Conservation (phyloP, 2,329 filamentous ascomycete species). For the Nothophoma quercina region DNA sequence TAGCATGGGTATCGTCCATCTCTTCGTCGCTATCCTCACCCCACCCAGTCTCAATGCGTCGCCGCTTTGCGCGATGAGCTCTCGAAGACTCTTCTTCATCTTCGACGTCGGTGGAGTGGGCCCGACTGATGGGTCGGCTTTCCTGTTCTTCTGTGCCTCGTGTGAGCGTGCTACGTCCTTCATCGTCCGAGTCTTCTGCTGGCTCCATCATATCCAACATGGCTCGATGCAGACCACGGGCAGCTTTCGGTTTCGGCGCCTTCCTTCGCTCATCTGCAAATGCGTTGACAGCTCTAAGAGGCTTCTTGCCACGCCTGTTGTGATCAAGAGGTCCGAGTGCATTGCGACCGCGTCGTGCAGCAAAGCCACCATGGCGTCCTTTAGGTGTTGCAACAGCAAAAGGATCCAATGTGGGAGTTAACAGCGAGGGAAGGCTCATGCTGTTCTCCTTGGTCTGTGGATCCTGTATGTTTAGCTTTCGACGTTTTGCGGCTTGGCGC, state of each 20-base stretch:
- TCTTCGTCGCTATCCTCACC: slow-evolving; percentile 59
- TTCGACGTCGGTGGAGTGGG: slow-evolving; percentile 60
- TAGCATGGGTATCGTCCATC: slow-evolving; percentile 55
- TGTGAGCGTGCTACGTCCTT: slow-evolving; percentile 70
- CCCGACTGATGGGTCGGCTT: slow-evolving; percentile 79
- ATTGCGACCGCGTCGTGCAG: slow-evolving; percentile 49
- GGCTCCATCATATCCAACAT: slow-evolving; percentile 77
- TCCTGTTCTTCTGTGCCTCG: slow-evolving; percentile 87
- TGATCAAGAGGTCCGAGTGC: slow-evolving; percentile 55
- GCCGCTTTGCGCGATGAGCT: slow-evolving; percentile 55
- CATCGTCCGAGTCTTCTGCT: slow-evolving; percentile 84
- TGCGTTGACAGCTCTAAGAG: slow-evolving; percentile 52
- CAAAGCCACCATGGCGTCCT: slow-evolving; percentile 53
- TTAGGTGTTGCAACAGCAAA: slow-evolving; percentile 70
- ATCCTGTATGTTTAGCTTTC: slow-evolving; percentile 78
- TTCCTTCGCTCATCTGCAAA: slow-evolving; percentile 67
- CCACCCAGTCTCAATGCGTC: slow-evolving; percentile 55
- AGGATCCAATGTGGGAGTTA: slow-evolving; percentile 65
- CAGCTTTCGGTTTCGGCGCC: slow-evolving; percentile 64
- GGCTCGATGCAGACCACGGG: slow-evolving; percentile 81
- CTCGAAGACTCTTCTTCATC: slow-evolving; percentile 57
- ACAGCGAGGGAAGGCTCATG: slow-evolving; percentile 63
- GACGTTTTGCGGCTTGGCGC: slow-evolving; percentile 79
- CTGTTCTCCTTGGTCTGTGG: slow-evolving; percentile 65
- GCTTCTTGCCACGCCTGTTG: slow-evolving; percentile 52